These are phyloP conservation scores for Lactifluus subvellereus DNA, from an alignment of 768 basidiomycete species.

Conservation along the genomic window DNA sequence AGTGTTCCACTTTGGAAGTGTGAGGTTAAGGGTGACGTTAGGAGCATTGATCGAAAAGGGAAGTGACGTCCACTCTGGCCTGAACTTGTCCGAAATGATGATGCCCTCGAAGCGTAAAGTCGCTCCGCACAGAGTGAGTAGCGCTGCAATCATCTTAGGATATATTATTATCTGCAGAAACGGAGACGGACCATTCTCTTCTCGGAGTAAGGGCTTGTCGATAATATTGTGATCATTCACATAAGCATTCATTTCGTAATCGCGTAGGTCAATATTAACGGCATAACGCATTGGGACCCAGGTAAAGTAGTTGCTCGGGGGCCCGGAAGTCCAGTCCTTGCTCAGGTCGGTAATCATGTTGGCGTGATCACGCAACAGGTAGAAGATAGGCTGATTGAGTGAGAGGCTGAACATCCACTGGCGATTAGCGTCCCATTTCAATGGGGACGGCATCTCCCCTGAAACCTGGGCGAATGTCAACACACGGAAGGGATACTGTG, in stretches of 20 bases:
- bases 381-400: constrained; percentile 66
- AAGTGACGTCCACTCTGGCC: constrained; percentile 61
- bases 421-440: constrained; percentile 76
- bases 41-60: constrained; percentile 59
- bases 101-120: constrained; percentile 44
- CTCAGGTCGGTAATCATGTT: constrained; percentile 92
- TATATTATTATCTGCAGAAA: background rate
- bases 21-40: constrained; percentile 52
- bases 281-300: constrained; percentile 81
- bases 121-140: constrained; percentile 61
- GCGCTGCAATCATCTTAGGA: constrained; percentile 41
- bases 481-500: background rate
- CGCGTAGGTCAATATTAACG: constrained; percentile 62
- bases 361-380: constrained; percentile 85
- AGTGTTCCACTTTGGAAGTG: constrained; percentile 87
- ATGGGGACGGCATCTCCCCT: constrained; percentile 70
- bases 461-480: constrained; percentile 42
- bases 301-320: constrained; percentile 69
- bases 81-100: constrained; percentile 67
- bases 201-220: constrained; percentile 71
- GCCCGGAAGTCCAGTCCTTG: constrained; percentile 85
- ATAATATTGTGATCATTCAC: constrained; percentile 97
- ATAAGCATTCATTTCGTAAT: constrained; percentile 74
- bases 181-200: constrained; percentile 70
- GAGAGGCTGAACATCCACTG: constrained; percentile 74